Evolutionary conservation across 2,329 filamentous ascomycete species (phyloP).

Genomic region (Aspergillus sp.): DNA sequence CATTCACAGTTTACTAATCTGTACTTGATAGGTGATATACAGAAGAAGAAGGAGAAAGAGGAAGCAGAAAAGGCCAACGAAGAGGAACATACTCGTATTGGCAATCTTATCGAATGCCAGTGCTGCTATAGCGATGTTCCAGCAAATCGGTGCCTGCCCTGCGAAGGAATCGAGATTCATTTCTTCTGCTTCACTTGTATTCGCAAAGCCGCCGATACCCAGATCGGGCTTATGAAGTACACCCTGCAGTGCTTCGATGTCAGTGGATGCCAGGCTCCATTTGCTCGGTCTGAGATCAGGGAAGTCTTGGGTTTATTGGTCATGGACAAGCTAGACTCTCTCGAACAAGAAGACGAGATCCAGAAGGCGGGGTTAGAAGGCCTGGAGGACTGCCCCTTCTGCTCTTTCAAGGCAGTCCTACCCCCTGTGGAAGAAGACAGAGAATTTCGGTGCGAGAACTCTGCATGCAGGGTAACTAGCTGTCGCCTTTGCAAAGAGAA

Average conservation of each 20-base stretch:
- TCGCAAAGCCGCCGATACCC: conserved; percentile 62
- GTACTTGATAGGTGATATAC: conserved; percentile 9
- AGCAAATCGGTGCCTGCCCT: conserved; percentile 67
- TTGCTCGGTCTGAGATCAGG: conserved; percentile 55
- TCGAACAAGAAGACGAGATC: conserved; percentile 70
- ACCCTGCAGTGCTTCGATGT: conserved; percentile 69
- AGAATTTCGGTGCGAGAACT: conserved; percentile 71
- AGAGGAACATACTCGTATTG: conserved; percentile 43
- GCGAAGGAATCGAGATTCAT: conserved; percentile 59
- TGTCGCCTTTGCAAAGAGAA: conserved; percentile 68
- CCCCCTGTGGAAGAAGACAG: conserved; percentile 65
- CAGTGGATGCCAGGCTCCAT: conserved; percentile 64
- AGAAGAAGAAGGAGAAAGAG: conserved; percentile 23
- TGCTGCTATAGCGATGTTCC: conserved; percentile 71
- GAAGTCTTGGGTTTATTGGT: conserved; percentile 60
- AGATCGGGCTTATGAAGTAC: conserved; percentile 69
- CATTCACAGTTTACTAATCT: not conserved
- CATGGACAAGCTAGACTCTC: conserved; percentile 62
- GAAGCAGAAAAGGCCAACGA: conserved; percentile 34
- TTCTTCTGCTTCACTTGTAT: conserved; percentile 71
- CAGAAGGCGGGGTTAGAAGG: conserved; percentile 69
- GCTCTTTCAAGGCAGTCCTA: conserved; percentile 74
- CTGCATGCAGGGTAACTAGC: conserved; percentile 62
- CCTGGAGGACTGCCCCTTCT: conserved; percentile 77
- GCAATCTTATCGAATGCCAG: conserved; percentile 64